Evolutionary conservation across 352 stramenopile genomes (phyloP), one percentile per base, ranked within the genome.

Genomic region (Aphanomyces stellatus): DNA sequence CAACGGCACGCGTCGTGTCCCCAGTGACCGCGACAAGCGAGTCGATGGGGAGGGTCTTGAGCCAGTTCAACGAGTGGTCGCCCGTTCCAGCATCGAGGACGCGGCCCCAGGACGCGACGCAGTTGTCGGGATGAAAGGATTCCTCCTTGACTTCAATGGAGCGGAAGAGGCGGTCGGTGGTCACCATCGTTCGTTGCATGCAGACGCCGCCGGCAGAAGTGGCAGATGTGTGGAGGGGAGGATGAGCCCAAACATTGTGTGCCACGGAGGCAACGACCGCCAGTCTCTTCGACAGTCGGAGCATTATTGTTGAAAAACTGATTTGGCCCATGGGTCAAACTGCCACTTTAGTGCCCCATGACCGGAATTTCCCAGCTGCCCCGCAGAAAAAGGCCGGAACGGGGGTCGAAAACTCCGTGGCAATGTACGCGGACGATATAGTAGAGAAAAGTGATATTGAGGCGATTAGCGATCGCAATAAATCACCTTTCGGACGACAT

Each of bases 21-120:
- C 82, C 86, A 42, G 86, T 92, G 49, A 95, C 85, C 22, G 86
- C 86, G 34, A 87, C 82, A 49, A 76, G 66, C 1, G 71, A 65
- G 31, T 76, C 64, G 24, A 69, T 78, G 22, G 78, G 67, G 67
- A 93, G n/a, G 30, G 55, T 35, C 70, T 75, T 87, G 22, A 98
- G 82, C 91, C 91, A 98, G 37, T 80, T 73, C 13, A 98, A 70
- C 40, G 87, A 96, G 73, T 98, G 91, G 61, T 78, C 74, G 25
- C 91, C 91, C 0, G 91, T 98, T 19, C 91, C 91, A 2, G 90
- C 81, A 76, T 98, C 91, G 2, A 98, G 76, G 42, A 97, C 82
- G 42, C 74, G 81, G 0, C 80, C 81, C 80, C 77, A 90, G 10
- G 49, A 71, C 53, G 25, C 57, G 51, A 46, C 53, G 22, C 53